phyloP scores from a whole-genome alignment of 495 filamentous ascomycete genomes.

The Penicillium angulare region DNA sequence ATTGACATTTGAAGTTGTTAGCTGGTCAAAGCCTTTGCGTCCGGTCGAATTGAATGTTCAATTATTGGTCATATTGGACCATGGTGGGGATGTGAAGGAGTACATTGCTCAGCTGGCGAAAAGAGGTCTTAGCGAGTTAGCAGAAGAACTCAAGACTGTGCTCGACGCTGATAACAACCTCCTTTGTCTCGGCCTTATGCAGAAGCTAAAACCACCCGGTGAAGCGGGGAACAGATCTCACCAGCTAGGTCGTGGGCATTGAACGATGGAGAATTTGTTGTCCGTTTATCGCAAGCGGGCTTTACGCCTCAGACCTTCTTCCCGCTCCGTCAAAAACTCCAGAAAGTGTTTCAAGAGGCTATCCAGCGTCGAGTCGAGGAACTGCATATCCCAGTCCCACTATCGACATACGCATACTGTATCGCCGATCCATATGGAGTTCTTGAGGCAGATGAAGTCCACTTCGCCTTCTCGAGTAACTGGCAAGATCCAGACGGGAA shows the following conservation, averaged over 20 bases:
- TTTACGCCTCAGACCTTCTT: slow-evolving; percentile 60
- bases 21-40: slow-evolving; percentile 58
- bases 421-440: slow-evolving; percentile 74
- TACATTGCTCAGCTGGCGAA: slow-evolving; percentile 58
- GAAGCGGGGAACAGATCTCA: slow-evolving; percentile 21
- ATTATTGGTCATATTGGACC: slow-evolving; percentile 72
- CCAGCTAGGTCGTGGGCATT: slow-evolving; percentile 37
- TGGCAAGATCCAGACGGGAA: slow-evolving; percentile 57
- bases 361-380: slow-evolving; percentile 57
- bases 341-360: slow-evolving; percentile 50
- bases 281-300: slow-evolving; percentile 51
- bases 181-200: slow-evolving; percentile 36
- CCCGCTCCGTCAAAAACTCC: slow-evolving; percentile 58
- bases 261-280: slow-evolving; percentile 33
- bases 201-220: slow-evolving; percentile 32
- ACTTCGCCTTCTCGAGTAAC: slow-evolving; percentile 70
- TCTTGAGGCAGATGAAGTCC: slow-evolving; percentile 72
- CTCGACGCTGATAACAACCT: slow-evolving; percentile 42
- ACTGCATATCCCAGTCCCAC: slow-evolving; percentile 67
- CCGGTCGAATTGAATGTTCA: slow-evolving; percentile 72
- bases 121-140: slow-evolving; percentile 50
- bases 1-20: slow-evolving; percentile 73
- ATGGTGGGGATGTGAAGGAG: slow-evolving; percentile 57
- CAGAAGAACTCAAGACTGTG: slow-evolving; percentile 56
- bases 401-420: slow-evolving; percentile 78